Percentiles rank a stretch among this genome's conserved stretches.
phyloP scores from a whole-genome alignment of 352 stramenopile species.

The Plasmopara viticola region DNA sequence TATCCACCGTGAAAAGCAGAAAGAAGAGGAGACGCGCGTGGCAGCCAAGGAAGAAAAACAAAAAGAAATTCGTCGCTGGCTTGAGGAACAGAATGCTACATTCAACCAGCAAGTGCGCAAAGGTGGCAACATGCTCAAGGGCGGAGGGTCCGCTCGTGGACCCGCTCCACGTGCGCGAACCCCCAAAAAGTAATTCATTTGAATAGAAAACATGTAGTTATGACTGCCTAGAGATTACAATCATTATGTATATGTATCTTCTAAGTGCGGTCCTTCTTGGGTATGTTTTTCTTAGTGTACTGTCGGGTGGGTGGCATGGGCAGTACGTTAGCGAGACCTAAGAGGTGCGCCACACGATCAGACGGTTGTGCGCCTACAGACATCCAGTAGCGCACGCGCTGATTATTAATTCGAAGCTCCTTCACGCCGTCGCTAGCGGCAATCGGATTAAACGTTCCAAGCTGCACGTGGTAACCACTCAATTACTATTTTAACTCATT shows the following conservation, averaged over 20 bases:
- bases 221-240: neutral
- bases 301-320: slow-evolving; percentile 78
- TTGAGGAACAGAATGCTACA: slow-evolving; percentile 95
- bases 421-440: slow-evolving; percentile 78
- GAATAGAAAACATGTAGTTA: neutral
- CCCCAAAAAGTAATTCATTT: slow-evolving; percentile 34
- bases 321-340: slow-evolving; percentile 78
- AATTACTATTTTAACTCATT: slow-evolving; percentile 5
- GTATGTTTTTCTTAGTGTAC: slow-evolving; percentile 81
- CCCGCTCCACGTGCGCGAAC: slow-evolving; percentile 53
- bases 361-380: slow-evolving; percentile 82
- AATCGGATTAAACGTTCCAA: slow-evolving; percentile 86
- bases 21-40: slow-evolving; percentile 75
- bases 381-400: slow-evolving; percentile 84
- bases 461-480: slow-evolving; percentile 24
- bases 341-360: slow-evolving; percentile 72
- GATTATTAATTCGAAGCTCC: slow-evolving; percentile 82
- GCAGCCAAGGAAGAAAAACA: slow-evolving; percentile 87
- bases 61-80: slow-evolving; percentile 93
- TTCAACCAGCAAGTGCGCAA: slow-evolving; percentile 97
- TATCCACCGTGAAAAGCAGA: slow-evolving; percentile 89
- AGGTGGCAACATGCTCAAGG: slow-evolving; percentile 92
- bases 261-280: slow-evolving; percentile 72
- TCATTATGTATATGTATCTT: neutral
- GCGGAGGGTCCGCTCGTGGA: slow-evolving; percentile 72